Evolutionary conservation across 371 early-diverging fungal species (phyloP).

Genomic region (Mortierella sp.): DNA sequence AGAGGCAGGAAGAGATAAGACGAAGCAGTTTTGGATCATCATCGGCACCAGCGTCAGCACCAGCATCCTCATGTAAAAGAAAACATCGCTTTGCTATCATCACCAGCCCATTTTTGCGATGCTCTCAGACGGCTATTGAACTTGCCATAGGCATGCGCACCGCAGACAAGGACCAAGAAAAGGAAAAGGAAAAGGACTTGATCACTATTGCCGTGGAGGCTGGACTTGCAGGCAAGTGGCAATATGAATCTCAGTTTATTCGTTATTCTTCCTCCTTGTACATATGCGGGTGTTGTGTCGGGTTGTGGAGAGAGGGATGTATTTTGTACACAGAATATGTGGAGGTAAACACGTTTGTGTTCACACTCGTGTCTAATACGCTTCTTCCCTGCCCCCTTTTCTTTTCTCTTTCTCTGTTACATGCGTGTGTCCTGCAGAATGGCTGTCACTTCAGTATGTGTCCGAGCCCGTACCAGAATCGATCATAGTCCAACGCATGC

Average conservation of each 20-base stretch:
- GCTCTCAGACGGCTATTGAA: constrained; percentile 49
- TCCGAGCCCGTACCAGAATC: constrained; percentile 43
- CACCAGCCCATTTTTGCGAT: constrained; percentile 51
- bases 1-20: too few species aligned
- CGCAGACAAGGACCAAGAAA: background rate
- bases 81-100: constrained; percentile 50
- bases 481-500: constrained; percentile 53
- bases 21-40: too few species aligned
- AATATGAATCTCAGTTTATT: background rate
- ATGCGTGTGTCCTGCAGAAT: constrained; percentile 39
- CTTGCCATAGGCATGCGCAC: constrained; percentile 40
- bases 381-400: too few species aligned
- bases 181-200: constrained; percentile 12
- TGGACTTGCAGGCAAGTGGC: constrained; percentile 39
- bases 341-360: background rate
- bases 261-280: too few species aligned
- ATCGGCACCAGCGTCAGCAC: too few species aligned
- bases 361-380: background rate
- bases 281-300: too few species aligned
- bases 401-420: too few species aligned
- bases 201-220: constrained; percentile 41
- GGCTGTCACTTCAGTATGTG: constrained; percentile 48
- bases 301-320: too few species aligned
- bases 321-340: background rate
- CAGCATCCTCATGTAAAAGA: constrained; percentile 7